phyloP scores from a whole-genome alignment of 225 moss, liverwort and hornwort genomes.

The Marchantia paleacea region DNA sequence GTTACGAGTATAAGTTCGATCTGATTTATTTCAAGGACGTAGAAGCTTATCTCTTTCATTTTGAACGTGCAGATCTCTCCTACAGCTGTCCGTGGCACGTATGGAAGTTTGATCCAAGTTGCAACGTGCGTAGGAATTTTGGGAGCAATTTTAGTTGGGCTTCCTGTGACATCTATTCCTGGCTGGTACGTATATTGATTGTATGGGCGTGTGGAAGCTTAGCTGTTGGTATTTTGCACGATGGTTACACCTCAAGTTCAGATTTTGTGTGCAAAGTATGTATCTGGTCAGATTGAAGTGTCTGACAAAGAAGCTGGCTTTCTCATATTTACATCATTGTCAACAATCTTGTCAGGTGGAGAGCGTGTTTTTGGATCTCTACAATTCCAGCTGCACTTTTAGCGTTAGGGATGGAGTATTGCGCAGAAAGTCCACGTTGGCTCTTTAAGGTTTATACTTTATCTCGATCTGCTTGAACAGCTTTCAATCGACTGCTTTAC shows the following conservation, averaged over 20 bases:
- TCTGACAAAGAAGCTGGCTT: too few relatives aligned
- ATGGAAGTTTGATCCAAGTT: slow-evolving; percentile 73
- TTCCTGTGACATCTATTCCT: slow-evolving; percentile 51
- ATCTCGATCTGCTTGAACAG: neutral
- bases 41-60: neutral
- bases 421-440: slow-evolving; percentile 92
- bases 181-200: slow-evolving; percentile 49
- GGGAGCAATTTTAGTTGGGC: slow-evolving; percentile 62
- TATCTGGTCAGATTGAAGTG: neutral
- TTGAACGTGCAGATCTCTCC: slow-evolving; percentile 58
- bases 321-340: neutral
- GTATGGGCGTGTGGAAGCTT: neutral
- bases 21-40: neutral
- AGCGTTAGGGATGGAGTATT: slow-evolving; percentile 67
- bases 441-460: slow-evolving; percentile 57
- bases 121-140: slow-evolving; percentile 80
- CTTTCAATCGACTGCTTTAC: neutral
- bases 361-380: slow-evolving; percentile 82
- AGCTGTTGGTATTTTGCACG: neutral
- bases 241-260: too few relatives aligned
- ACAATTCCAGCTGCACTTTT: slow-evolving; percentile 69
- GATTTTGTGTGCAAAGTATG: too few relatives aligned
- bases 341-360: slow-evolving; percentile 59
- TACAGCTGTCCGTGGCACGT: slow-evolving; percentile 72
- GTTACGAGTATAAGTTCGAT: neutral